A percentile compares a stretch with the other conserved stretches of the same genome.
These are phyloP conservation scores for Saccharomycopsis sp. DNA, from an alignment of 805 yeast genomes.

Conservation along the genomic window DNA sequence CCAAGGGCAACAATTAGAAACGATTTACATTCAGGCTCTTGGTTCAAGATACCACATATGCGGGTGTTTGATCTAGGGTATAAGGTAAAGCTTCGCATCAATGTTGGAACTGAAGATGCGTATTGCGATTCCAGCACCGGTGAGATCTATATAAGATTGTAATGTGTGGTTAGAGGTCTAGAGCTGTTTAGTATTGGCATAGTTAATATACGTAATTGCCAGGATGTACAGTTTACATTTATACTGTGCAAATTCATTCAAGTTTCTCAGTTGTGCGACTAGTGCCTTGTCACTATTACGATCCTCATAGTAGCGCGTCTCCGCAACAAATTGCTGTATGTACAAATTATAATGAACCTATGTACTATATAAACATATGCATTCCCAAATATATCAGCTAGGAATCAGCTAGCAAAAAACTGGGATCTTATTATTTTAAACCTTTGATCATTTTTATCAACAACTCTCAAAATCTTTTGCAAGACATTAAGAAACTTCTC, in stretches of 20 bases:
- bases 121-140: constrained; percentile 26
- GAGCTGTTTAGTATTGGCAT: no score
- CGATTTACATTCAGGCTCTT: constrained; percentile 18
- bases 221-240: no score
- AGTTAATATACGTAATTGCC: no score
- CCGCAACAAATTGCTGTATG: neutral
- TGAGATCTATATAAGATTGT: constrained; percentile 13
- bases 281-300: no score
- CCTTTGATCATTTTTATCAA: neutral
- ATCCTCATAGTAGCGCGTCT: no score
- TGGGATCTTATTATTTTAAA: neutral
- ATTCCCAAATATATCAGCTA: no score
- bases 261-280: no score
- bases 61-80: constrained; percentile 63
- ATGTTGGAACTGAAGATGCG: constrained; percentile 33
- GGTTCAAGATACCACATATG: constrained; percentile 48
- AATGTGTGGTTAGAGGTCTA: no score
- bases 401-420: neutral
- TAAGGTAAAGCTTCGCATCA: constrained; percentile 52
- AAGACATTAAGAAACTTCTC: neutral
- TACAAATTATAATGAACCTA: neutral
- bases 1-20: constrained; percentile 16
- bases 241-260: no score
- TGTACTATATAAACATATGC: neutral
- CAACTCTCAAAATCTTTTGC: neutral